These are phyloP conservation scores for Metschnikowia lochheadii DNA, from an alignment of 805 yeast genomes.

Conservation along the genomic window DNA sequence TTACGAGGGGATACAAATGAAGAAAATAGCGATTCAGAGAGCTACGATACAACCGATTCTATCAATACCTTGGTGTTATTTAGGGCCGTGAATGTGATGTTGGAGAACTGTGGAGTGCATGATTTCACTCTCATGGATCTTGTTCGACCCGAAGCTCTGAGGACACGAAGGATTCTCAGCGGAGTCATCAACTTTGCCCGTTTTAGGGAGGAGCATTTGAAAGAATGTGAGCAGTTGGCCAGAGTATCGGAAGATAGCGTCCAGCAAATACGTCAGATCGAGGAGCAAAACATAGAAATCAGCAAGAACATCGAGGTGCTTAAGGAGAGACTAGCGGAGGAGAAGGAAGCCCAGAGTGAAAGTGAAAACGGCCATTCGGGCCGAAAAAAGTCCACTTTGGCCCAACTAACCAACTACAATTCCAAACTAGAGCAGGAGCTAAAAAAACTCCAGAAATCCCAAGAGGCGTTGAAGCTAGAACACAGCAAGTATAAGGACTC, in stretches of 20 bases:
- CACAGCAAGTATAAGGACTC: constrained; percentile 61
- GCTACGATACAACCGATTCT: constrained; percentile 30
- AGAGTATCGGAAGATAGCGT: constrained; percentile 48
- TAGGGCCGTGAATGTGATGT: constrained; percentile 55
- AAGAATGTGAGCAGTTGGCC: constrained; percentile 63
- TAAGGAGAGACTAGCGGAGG: constrained; percentile 25
- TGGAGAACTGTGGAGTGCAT: constrained; percentile 68
- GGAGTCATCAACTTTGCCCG: constrained; percentile 84
- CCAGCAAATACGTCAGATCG: constrained; percentile 33
- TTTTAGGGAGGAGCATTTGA: constrained; percentile 72
- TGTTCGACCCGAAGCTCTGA: constrained; percentile 66
- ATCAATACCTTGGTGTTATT: constrained; percentile 50
- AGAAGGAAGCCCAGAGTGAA: constrained; percentile 36
- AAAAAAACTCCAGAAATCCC: constrained; percentile 54
- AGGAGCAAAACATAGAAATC: constrained; percentile 18
- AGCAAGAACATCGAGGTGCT: constrained; percentile 9
- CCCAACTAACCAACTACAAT: constrained; percentile 44
- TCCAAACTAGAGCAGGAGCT: constrained; percentile 57
- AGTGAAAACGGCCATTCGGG: constrained; percentile 12
- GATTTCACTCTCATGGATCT: constrained; percentile 76
- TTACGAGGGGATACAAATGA: constrained; percentile 6
- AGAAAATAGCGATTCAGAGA: constrained; percentile 14
- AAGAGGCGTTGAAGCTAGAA: constrained; percentile 58
- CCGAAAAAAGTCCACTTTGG: constrained; percentile 34
- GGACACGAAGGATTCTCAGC: constrained; percentile 65